Conservation (phyloP, 2,329 filamentous ascomycete genomes). For the Alternaria panax region DNA sequence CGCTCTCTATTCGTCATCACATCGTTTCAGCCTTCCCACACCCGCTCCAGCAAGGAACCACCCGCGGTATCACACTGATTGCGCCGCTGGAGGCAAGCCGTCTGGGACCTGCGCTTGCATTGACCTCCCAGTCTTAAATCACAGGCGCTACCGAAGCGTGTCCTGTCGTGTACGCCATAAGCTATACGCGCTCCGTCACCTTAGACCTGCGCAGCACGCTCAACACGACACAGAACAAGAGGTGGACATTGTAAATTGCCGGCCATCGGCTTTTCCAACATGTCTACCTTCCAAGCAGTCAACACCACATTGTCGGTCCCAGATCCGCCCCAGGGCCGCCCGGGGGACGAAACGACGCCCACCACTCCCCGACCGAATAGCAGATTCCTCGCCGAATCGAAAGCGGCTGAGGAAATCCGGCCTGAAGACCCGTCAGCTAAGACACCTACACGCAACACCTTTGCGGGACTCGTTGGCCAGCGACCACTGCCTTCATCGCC, state of each 20-base stretch:
- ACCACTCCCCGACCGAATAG: conserved; percentile 61
- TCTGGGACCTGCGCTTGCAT: conserved; percentile 11
- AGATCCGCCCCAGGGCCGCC: conserved; percentile 52
- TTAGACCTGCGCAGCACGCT: conserved; percentile 17
- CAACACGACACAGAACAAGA: conserved; percentile 14
- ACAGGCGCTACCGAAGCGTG: conserved; percentile 5
- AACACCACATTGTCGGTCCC: conserved; percentile 62
- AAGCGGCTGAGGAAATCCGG: conserved; percentile 42
- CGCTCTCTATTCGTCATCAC: conserved; percentile 46
- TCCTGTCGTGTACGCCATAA: conserved; percentile 7
- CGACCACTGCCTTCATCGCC: conserved; percentile 55
- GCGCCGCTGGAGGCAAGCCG: conserved; percentile 15
- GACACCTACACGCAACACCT: conserved; percentile 69
- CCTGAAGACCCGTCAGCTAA: conserved; percentile 56
- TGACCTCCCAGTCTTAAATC: conserved; percentile 8
- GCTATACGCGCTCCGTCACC: conserved; percentile 12
- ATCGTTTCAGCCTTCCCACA: conserved; percentile 48
- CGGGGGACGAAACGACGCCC: conserved; percentile 63
- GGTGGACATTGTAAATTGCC: conserved; percentile 6
- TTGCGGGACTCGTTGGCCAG: conserved; percentile 57
- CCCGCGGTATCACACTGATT: conserved; percentile 26
- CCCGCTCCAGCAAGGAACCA: conserved; percentile 30
- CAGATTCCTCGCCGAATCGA: conserved; percentile 52
- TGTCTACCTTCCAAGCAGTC: conserved; percentile 68
- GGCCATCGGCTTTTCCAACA: conserved; percentile 35